Base-by-base conservation (phyloP, 768 basidiomycete genomes). In the Xanthoconium stramineum region DNA sequence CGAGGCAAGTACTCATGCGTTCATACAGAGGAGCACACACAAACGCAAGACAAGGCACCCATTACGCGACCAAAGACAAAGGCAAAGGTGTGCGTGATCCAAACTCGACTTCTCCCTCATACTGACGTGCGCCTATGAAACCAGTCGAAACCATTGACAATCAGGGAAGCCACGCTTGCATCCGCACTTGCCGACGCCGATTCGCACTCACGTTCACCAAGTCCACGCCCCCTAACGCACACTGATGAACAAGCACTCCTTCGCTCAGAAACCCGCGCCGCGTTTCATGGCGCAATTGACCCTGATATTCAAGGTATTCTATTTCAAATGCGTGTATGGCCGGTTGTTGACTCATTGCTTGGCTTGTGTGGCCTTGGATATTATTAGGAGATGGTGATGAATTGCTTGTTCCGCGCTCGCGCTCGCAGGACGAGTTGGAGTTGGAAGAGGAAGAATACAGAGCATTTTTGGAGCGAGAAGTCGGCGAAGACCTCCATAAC, bases 381-480 rank as follows among this genome's bases (percentile, higher is more conserved):
- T 35, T 58, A 62, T 35, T 69, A 69, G 29, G 79, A 74, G 81
- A 81, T 15, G 84, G 78, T 1, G 88, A 85, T 12, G 90, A 83
- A 37, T 69, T 95, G 1, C 79, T 97, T 14, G 74, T 89, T 7
- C 84, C 83, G 3, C 80, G 91, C 37, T 86, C 88, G 55, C 90
- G 86, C 71, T 89, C 86, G 0, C 81, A 83, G 60, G 90, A 91
- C 55, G 91, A 95, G 69, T 62, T 80, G 3, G 85, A 89, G 63
- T 63, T 70, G 40, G 93, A 97, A 62, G 91, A 91, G 61, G 87
- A 90, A 60, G 92, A 94, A 62, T 99, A 98, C 66, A 80, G 82
- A 24, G 76, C 79, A 2, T 98, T 90, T 70, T 72, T 98, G 59
- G 77, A 92, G 69, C 82, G 87, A 14, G 89, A 88, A 69, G 94